Percentiles rank a stretch among this genome's conserved stretches.
Evolutionary conservation across 306 rosid species (phyloP).

Genomic region (Potentilla sterilis): DNA sequence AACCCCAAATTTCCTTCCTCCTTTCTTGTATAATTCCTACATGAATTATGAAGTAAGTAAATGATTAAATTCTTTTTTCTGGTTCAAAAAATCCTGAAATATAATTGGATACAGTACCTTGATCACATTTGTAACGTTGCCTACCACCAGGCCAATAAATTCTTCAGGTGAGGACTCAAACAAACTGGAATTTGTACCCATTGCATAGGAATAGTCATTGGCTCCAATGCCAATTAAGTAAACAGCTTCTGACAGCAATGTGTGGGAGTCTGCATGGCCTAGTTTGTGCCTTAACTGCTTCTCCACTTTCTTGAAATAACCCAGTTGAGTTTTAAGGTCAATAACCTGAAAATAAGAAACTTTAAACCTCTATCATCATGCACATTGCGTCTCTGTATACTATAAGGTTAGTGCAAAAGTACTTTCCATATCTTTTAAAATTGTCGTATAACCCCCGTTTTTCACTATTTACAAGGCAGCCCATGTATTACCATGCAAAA

Average conservation of each 20-base stretch:
- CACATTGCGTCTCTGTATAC: too few relatives aligned
- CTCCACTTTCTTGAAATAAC: constrained; percentile 30
- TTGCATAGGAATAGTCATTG: constrained; percentile 29
- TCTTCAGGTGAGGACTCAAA: constrained; percentile 13
- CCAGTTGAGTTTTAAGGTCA: constrained; percentile 30
- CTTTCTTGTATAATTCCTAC: constrained; percentile 34
- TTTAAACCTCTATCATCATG: not conserved
- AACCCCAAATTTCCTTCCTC: constrained; percentile 49
- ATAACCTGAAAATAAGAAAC: constrained; percentile 29
- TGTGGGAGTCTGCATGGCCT: constrained; percentile 27
- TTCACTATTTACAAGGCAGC: too few relatives aligned
- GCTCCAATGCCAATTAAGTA: constrained; percentile 37
- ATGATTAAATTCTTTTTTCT: not conserved
- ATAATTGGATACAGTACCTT: constrained; percentile 15
- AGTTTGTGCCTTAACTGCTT: constrained; percentile 23
- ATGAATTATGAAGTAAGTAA: not conserved
- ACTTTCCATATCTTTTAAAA: too few relatives aligned
- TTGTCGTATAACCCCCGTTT: too few relatives aligned
- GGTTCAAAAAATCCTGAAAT: not conserved
- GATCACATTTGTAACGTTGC: constrained; percentile 30
- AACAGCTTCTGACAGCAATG: constrained; percentile 29
- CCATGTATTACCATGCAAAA: too few relatives aligned
- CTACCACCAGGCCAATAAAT: constrained; percentile 29
- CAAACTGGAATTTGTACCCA: constrained; percentile 19
- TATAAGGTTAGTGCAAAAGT: too few relatives aligned